Evolutionary conservation across 2,329 filamentous ascomycete genomes (phyloP).

Genomic region (Exophiala alcalophila): DNA sequence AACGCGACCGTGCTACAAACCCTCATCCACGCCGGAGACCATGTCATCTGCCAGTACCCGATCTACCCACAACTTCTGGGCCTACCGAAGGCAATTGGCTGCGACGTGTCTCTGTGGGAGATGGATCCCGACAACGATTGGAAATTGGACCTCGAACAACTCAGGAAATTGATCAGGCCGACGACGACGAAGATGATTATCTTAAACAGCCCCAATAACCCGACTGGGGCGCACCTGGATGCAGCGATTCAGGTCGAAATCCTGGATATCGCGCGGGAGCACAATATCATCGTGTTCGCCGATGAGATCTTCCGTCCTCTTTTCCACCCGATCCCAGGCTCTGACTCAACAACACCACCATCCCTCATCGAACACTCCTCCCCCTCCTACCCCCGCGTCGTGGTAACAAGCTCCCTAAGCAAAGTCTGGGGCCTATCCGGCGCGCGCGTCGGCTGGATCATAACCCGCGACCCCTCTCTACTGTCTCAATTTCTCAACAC

Average conservation of each 20-base stretch:
- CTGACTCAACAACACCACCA: conserved; percentile 40
- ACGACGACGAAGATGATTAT: conserved; percentile 59
- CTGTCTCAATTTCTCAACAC: conserved; percentile 63
- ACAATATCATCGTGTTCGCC: conserved; percentile 64
- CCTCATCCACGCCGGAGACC: conserved; percentile 67
- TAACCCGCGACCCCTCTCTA: conserved; percentile 61
- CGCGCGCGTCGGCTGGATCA: conserved; percentile 79
- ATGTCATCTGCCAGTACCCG: conserved; percentile 82
- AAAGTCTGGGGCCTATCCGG: conserved; percentile 84
- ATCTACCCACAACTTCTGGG: conserved; percentile 83
- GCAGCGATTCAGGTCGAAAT: conserved; percentile 59
- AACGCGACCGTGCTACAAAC: conserved; percentile 76
- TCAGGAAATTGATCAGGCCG: conserved; percentile 58
- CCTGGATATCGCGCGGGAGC: conserved; percentile 60
- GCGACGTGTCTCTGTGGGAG: conserved; percentile 74
- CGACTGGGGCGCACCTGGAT: conserved; percentile 69
- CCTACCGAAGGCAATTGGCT: conserved; percentile 70
- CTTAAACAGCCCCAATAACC: conserved; percentile 81
- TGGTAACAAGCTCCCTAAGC: conserved; percentile 78
- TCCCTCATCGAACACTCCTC: conserved; percentile 53
- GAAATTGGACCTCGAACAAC: conserved; percentile 62
- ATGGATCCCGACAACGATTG: conserved; percentile 63
- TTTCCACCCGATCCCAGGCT: conserved; percentile 66
- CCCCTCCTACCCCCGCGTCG: conserved; percentile 64
- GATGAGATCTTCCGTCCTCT: conserved; percentile 86